Evolutionary conservation across 148 eudicot species (phyloP).

Genomic region (Spergularia bocconei): DNA sequence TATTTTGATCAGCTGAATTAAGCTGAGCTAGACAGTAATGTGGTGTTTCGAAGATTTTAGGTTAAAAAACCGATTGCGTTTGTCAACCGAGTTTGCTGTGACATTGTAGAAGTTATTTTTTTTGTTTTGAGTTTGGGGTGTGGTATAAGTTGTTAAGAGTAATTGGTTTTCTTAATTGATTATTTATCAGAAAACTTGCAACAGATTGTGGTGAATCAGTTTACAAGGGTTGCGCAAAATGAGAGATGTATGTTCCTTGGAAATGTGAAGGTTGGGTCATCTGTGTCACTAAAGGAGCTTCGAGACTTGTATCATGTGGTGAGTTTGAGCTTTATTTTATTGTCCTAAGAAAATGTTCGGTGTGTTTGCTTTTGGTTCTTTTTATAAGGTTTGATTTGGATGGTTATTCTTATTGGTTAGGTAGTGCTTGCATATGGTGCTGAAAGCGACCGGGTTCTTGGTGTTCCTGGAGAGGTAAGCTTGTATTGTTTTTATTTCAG

Average conservation of each 20-base stretch:
- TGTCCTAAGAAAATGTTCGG: background rate
- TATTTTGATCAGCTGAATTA: background rate
- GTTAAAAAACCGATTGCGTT: too few species aligned
- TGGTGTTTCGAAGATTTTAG: background rate
- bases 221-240: constrained; percentile 73
- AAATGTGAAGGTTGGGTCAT: constrained; percentile 81
- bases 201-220: constrained; percentile 91
- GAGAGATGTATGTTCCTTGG: constrained; percentile 77
- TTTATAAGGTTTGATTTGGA: background rate
- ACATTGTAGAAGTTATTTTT: background rate
- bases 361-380: background rate
- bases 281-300: constrained; percentile 78
- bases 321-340: constrained; percentile 29
- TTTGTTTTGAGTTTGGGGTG: background rate
- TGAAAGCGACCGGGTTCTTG: constrained; percentile 89
- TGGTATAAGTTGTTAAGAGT: constrained; percentile 10
- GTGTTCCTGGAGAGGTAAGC: constrained; percentile 85
- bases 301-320: constrained; percentile 87
- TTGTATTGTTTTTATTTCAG: background rate
- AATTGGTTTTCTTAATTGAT: constrained; percentile 32
- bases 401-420: constrained; percentile 39
- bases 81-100: background rate
- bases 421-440: constrained; percentile 99
- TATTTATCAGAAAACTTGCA: constrained; percentile 57
- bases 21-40: background rate